Percentiles rank a stretch among this genome's conserved stretches.
phyloP scores from a whole-genome alignment of 208 protist genomes.

The Leishmania gerbilli region DNA sequence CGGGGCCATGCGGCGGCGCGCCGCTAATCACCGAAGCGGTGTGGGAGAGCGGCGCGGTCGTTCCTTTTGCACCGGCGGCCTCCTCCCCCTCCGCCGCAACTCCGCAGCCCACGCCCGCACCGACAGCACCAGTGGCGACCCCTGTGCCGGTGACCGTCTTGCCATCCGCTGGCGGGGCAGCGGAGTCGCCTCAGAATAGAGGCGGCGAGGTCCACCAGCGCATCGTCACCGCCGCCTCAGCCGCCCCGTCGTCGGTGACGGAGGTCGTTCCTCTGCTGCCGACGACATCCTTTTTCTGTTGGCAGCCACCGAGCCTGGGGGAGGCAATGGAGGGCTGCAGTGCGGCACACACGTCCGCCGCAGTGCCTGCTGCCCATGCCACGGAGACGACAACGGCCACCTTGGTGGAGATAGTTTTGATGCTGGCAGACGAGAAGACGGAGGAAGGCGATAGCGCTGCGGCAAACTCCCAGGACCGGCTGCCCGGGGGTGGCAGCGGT shows the following conservation, averaged over 20 bases:
- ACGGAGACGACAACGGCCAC: background rate
- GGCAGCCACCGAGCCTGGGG: constrained; percentile 7
- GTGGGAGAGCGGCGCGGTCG: background rate
- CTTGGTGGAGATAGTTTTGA: constrained; percentile 13
- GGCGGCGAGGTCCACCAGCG: background rate
- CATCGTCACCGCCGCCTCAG: background rate
- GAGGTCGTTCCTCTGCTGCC: constrained; percentile 11
- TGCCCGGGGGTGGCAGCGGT: background rate
- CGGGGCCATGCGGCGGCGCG: constrained; percentile 5
- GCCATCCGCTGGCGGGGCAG: background rate
- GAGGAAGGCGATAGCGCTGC: background rate
- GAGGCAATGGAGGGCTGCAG: background rate
- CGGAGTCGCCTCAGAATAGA: background rate
- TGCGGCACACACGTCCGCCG: background rate
- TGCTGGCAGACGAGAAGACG: constrained; percentile 1
- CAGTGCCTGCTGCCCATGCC: background rate
- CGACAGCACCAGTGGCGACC: constrained; percentile 3
- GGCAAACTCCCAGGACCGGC: background rate
- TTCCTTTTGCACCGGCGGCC: background rate
- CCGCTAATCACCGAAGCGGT: background rate
- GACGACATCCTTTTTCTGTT: constrained; percentile 20
- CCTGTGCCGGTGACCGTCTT: constrained; percentile 2
- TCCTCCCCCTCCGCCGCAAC: background rate
- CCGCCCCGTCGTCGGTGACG: background rate
- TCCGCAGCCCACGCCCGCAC: background rate